Evolutionary conservation across 2,329 filamentous ascomycete species (phyloP).

Genomic region (Celoporthe dispersa): DNA sequence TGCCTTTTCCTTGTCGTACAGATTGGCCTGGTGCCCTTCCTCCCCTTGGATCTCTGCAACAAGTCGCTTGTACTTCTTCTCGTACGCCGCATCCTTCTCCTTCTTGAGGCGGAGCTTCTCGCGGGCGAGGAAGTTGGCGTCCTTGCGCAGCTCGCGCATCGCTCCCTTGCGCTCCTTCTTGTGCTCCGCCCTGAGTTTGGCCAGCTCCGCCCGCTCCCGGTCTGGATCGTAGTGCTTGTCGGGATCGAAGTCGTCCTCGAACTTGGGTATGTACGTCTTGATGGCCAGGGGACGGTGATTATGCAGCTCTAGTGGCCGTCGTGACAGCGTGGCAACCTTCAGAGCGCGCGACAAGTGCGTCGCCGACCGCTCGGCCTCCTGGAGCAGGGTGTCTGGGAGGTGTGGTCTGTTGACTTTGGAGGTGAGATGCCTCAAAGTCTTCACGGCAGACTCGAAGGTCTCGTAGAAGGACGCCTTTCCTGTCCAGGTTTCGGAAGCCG

Average conservation of each 20-base stretch:
- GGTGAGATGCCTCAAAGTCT: constrained; percentile 64
- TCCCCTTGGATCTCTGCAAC: constrained; percentile 95
- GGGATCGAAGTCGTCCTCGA: constrained; percentile 93
- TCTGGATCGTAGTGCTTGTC: constrained; percentile 97
- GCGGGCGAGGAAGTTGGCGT: constrained; percentile 89
- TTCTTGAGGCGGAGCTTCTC: constrained; percentile 93
- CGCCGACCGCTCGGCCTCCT: constrained; percentile 47
- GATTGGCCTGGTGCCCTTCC: constrained; percentile 84
- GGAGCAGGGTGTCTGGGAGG: constrained; percentile 50
- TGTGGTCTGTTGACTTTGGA: constrained; percentile 56
- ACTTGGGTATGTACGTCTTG: constrained; percentile 87
- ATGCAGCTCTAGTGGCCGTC: constrained; percentile 84
- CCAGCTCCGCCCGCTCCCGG: constrained; percentile 81
- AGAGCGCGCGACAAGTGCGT: constrained; percentile 59
- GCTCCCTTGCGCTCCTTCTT: constrained; percentile 96
- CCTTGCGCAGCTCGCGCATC: constrained; percentile 91
- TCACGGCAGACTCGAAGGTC: constrained; percentile 70
- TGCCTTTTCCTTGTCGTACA: constrained; percentile 85
- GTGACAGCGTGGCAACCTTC: constrained; percentile 64
- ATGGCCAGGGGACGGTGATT: constrained; percentile 88
- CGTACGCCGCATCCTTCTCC: constrained; percentile 89
- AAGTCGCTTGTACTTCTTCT: constrained; percentile 91
- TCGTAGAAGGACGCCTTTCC: constrained; percentile 76
- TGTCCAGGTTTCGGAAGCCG: constrained; percentile 74
- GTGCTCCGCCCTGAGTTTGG: constrained; percentile 86